These are phyloP conservation scores for Monosporozyma yasuniensis DNA, from an alignment of 805 yeast species.

Conservation along the genomic window DNA sequence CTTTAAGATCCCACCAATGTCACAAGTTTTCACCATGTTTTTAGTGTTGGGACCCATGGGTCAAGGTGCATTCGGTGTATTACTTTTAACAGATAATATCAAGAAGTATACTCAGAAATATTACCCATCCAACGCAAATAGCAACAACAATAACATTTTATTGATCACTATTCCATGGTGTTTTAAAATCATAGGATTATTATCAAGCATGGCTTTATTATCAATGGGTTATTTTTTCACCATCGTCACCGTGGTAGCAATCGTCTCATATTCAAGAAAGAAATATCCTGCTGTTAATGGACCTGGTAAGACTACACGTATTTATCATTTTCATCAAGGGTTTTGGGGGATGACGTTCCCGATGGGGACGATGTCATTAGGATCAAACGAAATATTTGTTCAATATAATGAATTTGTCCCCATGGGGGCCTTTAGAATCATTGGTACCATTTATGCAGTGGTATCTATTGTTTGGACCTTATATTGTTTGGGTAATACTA, in stretches of 20 bases:
- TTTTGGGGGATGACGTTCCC: constrained; percentile 92
- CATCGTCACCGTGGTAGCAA: constrained; percentile 32
- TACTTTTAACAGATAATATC: constrained; percentile 43
- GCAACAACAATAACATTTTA: constrained; percentile 10
- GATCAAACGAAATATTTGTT: constrained; percentile 43
- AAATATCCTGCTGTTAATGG: constrained; percentile 13
- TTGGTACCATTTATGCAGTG: constrained; percentile 55
- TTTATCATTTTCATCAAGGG: constrained; percentile 37
- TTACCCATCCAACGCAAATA: constrained; percentile 9
- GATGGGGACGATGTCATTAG: constrained; percentile 67
- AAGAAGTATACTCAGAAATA: constrained; percentile 17
- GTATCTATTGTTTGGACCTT: constrained; percentile 40
- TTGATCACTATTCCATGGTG: constrained; percentile 23
- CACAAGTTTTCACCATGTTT: constrained; percentile 52
- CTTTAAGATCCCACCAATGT: constrained; percentile 50
- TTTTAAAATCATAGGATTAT: constrained; percentile 31
- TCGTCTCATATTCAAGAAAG: constrained; percentile 12
- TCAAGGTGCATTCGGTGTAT: constrained; percentile 68
- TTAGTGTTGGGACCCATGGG: constrained; percentile 80
- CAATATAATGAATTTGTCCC: constrained; percentile 33
- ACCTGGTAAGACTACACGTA: constrained; percentile 14
- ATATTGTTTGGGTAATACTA: constrained; percentile 30
- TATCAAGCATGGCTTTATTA: constrained; percentile 37
- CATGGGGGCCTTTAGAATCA: constrained; percentile 49
- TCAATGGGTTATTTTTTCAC: constrained; percentile 55